Conservation (phyloP, 2,329 filamentous ascomycete species). For the Alternaria longipes region DNA sequence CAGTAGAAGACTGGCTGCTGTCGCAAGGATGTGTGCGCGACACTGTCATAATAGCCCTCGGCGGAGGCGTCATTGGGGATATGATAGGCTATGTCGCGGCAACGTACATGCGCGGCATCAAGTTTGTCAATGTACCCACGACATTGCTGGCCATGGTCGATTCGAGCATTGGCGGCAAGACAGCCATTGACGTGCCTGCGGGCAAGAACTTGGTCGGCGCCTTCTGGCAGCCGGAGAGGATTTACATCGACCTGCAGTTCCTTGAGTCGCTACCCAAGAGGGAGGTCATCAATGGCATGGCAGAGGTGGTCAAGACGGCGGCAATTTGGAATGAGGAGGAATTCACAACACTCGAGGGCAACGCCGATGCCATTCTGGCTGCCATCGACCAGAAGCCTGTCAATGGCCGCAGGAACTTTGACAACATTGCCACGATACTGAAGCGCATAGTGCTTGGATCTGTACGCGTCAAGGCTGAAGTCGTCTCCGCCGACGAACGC, state of each 20-base stretch:
- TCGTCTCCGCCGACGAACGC: slow-evolving; percentile 92
- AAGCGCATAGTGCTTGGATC: slow-evolving; percentile 81
- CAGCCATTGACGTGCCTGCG: slow-evolving; percentile 93
- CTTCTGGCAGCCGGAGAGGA: slow-evolving; percentile 94
- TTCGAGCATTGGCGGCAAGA: slow-evolving; percentile 98
- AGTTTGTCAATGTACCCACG: slow-evolving; percentile 95
- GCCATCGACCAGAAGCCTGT: slow-evolving; percentile 71
- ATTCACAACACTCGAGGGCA: slow-evolving; percentile 83
- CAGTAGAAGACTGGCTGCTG: slow-evolving; percentile 98
- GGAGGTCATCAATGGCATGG: slow-evolving; percentile 99
- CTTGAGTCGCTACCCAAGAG: slow-evolving; percentile 87
- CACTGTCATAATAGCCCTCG: slow-evolving; percentile 92
- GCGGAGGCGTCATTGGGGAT: slow-evolving; percentile 96
- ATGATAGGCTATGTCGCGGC: slow-evolving; percentile 97
- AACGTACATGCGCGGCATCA: slow-evolving; percentile 97
- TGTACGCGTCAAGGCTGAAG: slow-evolving; percentile 90
- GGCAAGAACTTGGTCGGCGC: slow-evolving; percentile 96
- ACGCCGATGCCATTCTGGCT: slow-evolving; percentile 78
- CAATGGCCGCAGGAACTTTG: slow-evolving; percentile 68
- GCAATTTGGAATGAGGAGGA: slow-evolving; percentile 93
- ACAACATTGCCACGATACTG: slow-evolving; percentile 67
- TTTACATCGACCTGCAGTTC: slow-evolving; percentile 94
- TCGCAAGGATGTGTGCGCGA: slow-evolving; percentile 91
- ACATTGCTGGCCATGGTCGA: slow-evolving; percentile 97
- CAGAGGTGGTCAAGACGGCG: slow-evolving; percentile 96